Base-by-base conservation (phyloP, 805 yeast species). In the Barnettozyma populi region DNA sequence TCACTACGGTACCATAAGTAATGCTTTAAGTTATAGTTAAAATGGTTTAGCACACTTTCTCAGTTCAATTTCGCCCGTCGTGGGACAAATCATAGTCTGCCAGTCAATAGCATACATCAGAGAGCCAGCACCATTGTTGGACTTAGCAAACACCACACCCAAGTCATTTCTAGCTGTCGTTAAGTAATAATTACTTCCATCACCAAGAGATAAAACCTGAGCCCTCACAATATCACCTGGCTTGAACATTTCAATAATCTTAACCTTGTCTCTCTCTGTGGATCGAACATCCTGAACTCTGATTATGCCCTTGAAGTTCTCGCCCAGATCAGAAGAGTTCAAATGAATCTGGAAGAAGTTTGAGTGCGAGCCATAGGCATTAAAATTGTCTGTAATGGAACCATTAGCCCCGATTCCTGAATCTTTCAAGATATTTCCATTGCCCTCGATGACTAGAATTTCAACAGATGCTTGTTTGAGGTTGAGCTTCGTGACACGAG, bases 201-300 rank as follows among this genome's bases (percentile, higher is more conserved):
- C 99, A 47, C 99, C 99, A 31, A 94, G 69, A 0, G 96, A 87
- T 25, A 81, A 59, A 8, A 90, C 83, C 54, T 75, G 71, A 0
- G 96, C 97, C 52, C 96, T 74, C 2, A 94, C 86, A 45, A 94
- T 79, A 65, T 94, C 99, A 14, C 97, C 97, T 0, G 98, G 98
- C 56, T 78, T 78, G 67, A 83, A 94, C 61, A 90, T 75, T 18
- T 87, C 87, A 48, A 79, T 75, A 31, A 92, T 75, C 58, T 84
- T 84, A 29, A 90, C 90, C 59, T 80, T 79, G 62, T 94, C 99
- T 59, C 96, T 74, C 55, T 94, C 97, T 0, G 97, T 88, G 19
- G 92, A 83, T 51, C 97, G 74, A 2, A 94, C 81, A 65, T 94
- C 99, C 65, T 89, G 95, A 2, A 86, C 73, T 58, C 98, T 72